These are phyloP conservation scores for Cucurbita moschata DNA, from an alignment of 306 rosid genomes.

Conservation along the genomic window DNA sequence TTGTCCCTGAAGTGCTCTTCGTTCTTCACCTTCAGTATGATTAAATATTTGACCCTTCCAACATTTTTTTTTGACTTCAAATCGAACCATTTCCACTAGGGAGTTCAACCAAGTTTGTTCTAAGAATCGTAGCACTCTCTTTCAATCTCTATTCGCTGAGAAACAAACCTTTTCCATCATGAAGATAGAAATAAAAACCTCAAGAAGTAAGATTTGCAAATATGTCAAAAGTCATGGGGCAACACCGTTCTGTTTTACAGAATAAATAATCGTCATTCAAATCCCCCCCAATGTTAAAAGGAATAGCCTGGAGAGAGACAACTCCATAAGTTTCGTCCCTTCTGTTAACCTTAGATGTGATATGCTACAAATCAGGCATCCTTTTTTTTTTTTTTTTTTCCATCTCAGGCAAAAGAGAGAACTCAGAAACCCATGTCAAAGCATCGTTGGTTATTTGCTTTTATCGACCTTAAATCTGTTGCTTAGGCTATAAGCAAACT, in stretches of 20 bases:
- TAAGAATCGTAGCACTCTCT: not conserved
- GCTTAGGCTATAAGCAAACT: constrained; percentile 40
- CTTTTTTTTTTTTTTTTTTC: not conserved
- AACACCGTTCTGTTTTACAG: constrained; percentile 1
- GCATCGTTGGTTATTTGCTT: not conserved
- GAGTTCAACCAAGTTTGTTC: not conserved
- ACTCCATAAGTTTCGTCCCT: not conserved
- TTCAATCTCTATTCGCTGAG: not conserved
- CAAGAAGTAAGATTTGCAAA: not conserved
- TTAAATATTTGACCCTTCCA: not conserved
- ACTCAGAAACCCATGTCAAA: not conserved
- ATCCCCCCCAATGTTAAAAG: not conserved
- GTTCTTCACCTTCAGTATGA: not conserved
- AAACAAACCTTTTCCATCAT: not conserved
- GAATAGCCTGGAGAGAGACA: too few species aligned
- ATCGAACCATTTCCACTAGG: not conserved
- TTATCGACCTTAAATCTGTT: not conserved
- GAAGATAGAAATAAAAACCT: not conserved
- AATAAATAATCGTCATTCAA: not conserved
- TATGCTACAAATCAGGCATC: constrained; percentile 1
- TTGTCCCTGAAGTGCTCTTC: not conserved
- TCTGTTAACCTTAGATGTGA: not conserved
- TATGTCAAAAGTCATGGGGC: not conserved
- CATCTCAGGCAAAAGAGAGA: not conserved
- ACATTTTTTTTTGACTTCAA: not conserved